Conservation (phyloP, 2,329 filamentous ascomycete species). For the Orbilia quercus region DNA sequence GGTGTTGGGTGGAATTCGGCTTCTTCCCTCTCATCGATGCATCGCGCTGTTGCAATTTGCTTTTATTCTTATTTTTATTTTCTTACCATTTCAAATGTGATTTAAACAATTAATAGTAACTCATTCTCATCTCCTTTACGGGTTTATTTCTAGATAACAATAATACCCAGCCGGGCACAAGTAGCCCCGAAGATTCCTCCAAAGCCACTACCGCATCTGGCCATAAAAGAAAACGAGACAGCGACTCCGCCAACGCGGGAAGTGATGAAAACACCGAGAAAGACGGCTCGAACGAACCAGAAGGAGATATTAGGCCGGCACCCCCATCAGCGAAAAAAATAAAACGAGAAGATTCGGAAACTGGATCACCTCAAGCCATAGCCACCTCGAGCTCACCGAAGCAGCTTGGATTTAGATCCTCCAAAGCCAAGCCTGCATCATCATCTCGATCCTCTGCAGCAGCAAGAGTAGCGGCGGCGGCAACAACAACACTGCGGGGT, state of each 20-base stretch:
- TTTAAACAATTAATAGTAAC: constrained; percentile 54
- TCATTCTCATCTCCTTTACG: constrained; percentile 41
- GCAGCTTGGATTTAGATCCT: constrained; percentile 13
- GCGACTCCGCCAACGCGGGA: constrained; percentile 41
- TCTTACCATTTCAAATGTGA: constrained; percentile 34
- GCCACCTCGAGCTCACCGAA: too few species aligned
- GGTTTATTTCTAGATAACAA: constrained; percentile 50
- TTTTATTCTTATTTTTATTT: not conserved
- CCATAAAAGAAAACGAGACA: constrained; percentile 51
- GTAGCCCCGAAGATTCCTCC: constrained; percentile 48
- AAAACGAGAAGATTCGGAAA: not conserved
- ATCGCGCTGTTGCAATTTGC: constrained; percentile 11
- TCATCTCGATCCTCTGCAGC: constrained; percentile 13
- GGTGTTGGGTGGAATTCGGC: constrained; percentile 48
- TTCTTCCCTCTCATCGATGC: constrained; percentile 7
- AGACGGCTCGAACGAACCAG: constrained; percentile 2
- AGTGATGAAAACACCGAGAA: constrained; percentile 7
- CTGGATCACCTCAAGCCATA: constrained; percentile 8
- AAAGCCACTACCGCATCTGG: constrained; percentile 22
- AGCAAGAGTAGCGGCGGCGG: constrained; percentile 2
- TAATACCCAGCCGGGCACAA: constrained; percentile 29
- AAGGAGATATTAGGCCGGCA: constrained; percentile 2
- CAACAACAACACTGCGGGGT: constrained; percentile 28
- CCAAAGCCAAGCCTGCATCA: constrained; percentile 12
- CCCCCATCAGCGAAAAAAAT: too few species aligned